These are phyloP conservation scores for Uronychia binucleata DNA, from an alignment of 73 alveolate species.

Conservation along the genomic window DNA sequence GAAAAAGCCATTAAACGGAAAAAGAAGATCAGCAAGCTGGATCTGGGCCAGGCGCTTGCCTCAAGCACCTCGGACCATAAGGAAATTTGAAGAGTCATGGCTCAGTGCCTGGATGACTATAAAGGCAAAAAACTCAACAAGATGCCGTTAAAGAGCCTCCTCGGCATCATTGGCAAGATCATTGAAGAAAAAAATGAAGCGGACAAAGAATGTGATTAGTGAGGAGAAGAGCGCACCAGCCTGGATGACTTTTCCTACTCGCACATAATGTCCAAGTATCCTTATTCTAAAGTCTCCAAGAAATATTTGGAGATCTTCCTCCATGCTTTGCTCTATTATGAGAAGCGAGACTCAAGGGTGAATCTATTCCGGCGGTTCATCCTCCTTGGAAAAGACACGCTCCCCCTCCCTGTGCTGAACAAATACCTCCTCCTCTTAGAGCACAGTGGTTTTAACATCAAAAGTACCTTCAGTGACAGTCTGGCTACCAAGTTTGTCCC, in stretches of 20 bases:
- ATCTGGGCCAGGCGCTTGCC: background rate
- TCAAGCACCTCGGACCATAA: background rate
- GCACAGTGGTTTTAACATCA: background rate
- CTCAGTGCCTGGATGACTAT: background rate
- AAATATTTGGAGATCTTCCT: background rate
- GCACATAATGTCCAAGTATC: background rate
- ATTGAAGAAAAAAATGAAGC: background rate
- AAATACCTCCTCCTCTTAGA: background rate
- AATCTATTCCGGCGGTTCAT: background rate
- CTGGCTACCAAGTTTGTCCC: background rate
- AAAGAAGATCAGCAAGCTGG: background rate
- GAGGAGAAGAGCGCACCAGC: background rate
- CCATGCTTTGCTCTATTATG: background rate
- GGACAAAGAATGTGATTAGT: background rate
- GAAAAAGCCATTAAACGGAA: background rate
- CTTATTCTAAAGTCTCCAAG: background rate
- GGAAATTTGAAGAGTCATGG: background rate
- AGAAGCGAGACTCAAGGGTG: background rate
- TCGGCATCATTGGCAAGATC: background rate
- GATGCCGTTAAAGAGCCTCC: background rate
- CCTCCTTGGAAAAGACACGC: background rate
- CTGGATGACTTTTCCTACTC: background rate
- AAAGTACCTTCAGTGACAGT: background rate
- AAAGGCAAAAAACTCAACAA: background rate
- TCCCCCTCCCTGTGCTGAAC: background rate